These are phyloP conservation scores for Vitis hybrid DNA, from an alignment of 177 flowering plant species.

Conservation along the genomic window DNA sequence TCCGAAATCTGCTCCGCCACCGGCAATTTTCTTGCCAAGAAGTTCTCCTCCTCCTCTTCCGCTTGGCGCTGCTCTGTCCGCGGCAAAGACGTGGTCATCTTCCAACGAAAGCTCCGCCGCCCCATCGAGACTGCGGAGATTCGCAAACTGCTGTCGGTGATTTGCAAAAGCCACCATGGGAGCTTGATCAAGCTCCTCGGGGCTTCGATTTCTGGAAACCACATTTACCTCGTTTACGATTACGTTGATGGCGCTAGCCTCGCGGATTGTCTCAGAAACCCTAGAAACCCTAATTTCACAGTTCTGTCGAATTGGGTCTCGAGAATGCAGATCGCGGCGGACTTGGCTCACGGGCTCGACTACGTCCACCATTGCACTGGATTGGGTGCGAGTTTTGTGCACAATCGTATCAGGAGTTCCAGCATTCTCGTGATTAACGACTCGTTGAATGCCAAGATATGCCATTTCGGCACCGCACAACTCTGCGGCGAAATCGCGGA, in stretches of 20 bases:
- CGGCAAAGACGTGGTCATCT: slow-evolving; percentile 41
- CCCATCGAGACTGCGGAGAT: slow-evolving; percentile 34
- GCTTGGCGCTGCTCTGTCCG: slow-evolving; percentile 53
- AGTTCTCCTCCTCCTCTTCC: slow-evolving; percentile 42
- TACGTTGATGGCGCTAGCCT: slow-evolving; percentile 55
- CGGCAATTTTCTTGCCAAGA: slow-evolving; percentile 26
- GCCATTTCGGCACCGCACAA: slow-evolving; percentile 62
- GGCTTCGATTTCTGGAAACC: slow-evolving; percentile 58
- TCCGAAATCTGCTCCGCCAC: slow-evolving; percentile 53
- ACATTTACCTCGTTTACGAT: slow-evolving; percentile 74
- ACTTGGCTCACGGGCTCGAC: slow-evolving; percentile 63
- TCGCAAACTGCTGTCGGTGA: slow-evolving; percentile 28
- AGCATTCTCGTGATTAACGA: slow-evolving; percentile 45
- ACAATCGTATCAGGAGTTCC: slow-evolving; percentile 51
- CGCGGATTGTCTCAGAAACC: slow-evolving; percentile 52
- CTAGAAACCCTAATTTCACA: slow-evolving; percentile 49
- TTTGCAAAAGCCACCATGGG: slow-evolving; percentile 64
- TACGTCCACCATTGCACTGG: slow-evolving; percentile 54
- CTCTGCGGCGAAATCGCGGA: slow-evolving; percentile 47
- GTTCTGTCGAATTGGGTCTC: slow-evolving; percentile 53
- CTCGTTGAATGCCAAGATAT: slow-evolving; percentile 37
- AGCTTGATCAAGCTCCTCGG: slow-evolving; percentile 70
- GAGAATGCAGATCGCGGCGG: slow-evolving; percentile 50
- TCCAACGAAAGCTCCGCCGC: slow-evolving; percentile 58
- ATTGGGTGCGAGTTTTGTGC: slow-evolving; percentile 28